A percentile compares a stretch with the other conserved stretches of the same genome.
These are phyloP conservation scores for Adiantum capillusveneris DNA, from an alignment of 75 land plant genomes.

Conservation along the genomic window DNA sequence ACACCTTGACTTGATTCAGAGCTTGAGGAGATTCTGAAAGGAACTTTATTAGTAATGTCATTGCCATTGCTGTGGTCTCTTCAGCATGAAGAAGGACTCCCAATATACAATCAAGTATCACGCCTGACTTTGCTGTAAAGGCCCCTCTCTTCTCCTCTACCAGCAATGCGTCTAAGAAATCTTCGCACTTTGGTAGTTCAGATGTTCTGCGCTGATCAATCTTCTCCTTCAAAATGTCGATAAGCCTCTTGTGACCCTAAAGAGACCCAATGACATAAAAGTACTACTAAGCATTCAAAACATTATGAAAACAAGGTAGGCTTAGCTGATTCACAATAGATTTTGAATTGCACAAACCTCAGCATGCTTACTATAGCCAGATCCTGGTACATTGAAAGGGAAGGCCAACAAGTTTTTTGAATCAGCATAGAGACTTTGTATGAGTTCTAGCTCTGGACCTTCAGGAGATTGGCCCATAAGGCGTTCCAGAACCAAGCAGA, in stretches of 20 bases:
- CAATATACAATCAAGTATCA: background rate
- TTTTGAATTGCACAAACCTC: background rate
- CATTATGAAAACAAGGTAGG: too few species aligned
- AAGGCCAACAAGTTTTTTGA: background rate
- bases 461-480: background rate
- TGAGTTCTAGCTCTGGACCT: background rate
- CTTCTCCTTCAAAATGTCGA: background rate
- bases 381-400: slow-evolving; percentile 2
- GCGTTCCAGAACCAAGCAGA: background rate
- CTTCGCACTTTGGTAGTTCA: background rate
- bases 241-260: background rate
- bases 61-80: slow-evolving; percentile 11
- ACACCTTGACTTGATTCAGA: slow-evolving; percentile 57
- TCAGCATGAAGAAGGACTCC: background rate
- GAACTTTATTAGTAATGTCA: slow-evolving; percentile 76
- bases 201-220: background rate
- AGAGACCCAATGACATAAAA: too few species aligned
- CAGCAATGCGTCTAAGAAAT: background rate
- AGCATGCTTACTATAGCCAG: background rate
- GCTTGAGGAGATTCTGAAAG: slow-evolving; percentile 69
- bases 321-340: background rate
- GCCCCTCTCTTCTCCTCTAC: background rate
- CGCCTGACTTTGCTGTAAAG: background rate
- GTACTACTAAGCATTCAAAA: too few species aligned
- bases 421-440: background rate